Base-by-base conservation (phyloP, 164 flowering plant species). In the Piper betle region DNA sequence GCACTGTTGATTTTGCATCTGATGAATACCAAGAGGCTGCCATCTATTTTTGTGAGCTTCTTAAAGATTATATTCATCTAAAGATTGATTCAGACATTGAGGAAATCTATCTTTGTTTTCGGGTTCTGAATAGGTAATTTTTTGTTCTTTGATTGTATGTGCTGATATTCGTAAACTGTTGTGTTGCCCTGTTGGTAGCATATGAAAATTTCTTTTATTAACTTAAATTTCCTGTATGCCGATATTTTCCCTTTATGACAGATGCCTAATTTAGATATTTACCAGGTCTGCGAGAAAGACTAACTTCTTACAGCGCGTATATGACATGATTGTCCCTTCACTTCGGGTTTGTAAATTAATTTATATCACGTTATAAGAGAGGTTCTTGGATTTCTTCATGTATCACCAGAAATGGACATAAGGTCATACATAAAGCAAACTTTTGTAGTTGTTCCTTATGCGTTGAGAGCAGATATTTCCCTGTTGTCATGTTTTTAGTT, bases 71-170 rank as follows among this genome's bases (percentile, higher is more conserved):
- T 69, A 71, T 88, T 55, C 73, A 82, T 55, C 58, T 83, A 57
- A 93, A 81, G 77, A 73, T 93, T 55, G 74, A 79, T 58, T 70
- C 69, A 25, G 97, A 93, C 71, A 73, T 93, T 61, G 98, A 93
- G 73, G 97, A 87, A 79, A 80, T 90, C 60, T 80, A 83, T 68
- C 46, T 80, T 50, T 86, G 91, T 71, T 80, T 84, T 71, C 78
- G 88, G 65, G 82, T 90, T 71, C 73, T 93, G 53, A 82, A 62
- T 74, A 90, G 98, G 97, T 93, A 83, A 39, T 61, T 54, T 11
- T 12, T 10, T 15, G 3, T 15, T 46, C 50, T 15, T 46, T 46
- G 50, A 25, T 25, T 25, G 33, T 25, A 25, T 25, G 1, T 25
- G 33, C 33, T 25, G 33, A 25, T 25, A 25, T 25, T 25, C 33